Base-by-base conservation (phyloP, 129 eudicot species). In the Deinandra increscens region DNA sequence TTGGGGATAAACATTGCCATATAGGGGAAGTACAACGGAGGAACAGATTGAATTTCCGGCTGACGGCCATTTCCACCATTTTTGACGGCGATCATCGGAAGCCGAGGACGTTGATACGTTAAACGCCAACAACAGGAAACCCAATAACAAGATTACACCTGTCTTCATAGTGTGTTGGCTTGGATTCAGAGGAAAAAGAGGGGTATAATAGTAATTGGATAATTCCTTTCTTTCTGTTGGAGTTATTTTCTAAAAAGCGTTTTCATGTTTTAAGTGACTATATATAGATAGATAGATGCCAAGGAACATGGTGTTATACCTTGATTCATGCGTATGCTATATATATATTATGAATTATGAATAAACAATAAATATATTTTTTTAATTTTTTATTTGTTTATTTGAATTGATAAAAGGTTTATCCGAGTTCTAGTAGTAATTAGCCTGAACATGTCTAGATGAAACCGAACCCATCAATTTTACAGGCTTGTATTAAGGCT, bases 1-100 rank as follows among this genome's bases (percentile, higher is more conserved):
- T 75, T 74, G 70, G 9, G 98, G 98, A 77, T 88, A 92, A 76
- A 92, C 96, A 71, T 92, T 85, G 74, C 96, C 98, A 65, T 92
- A 79, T 6, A 92, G 31, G 38, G 98, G 95, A 29, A 92, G 80
- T 23, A 88, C 79, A 23, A 86, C 78, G 54, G 96, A 86, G 0
- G 90, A 82, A 41, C 86, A 75, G 10, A 66, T 71, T 7, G 82
- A 72, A 7, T 77, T 71, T 17, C 85, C 83, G 6, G 72, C 48
- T 6, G 79, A 76, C 74, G 75, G 70, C 85, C 83, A 81, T 71
- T 81, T 84, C 81, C 96, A 78, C 90, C 88, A 84, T 36, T 64
- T 86, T 54, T 70, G 86, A 23, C 82, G 90, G 56, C 81, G 77
- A 81, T 69, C 60, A 49, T 81, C 73, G 53, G 89, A 73, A 56